Base-by-base conservation (phyloP, 2,329 filamentous ascomycete genomes). In the Monosporascus sp. region DNA sequence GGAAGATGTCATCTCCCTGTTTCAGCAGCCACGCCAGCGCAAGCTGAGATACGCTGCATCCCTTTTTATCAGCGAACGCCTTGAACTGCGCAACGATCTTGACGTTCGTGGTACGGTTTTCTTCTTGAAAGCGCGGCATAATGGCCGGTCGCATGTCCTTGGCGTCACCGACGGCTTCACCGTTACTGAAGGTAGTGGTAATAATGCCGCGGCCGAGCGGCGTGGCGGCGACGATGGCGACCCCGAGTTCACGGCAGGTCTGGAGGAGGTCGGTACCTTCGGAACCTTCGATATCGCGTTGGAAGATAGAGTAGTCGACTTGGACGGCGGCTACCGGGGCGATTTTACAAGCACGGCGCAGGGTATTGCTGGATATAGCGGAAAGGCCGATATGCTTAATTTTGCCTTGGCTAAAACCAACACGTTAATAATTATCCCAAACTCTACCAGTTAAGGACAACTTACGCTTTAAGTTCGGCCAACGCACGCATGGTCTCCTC, bases 11-110 rank as follows among this genome's bases (percentile, higher is more conserved):
- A 7, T 71, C 66, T 2, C 77, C 78, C 54, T 80, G 76, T 22
- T 71, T 68, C 47, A 75, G 64, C 38, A 83, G 66, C 82, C 82
- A 86, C 2, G 77, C 78, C 27, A 86, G 62, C 1, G 78, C 79
- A 22, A 85, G 68, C 68, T 85, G 81, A 1, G 72, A 70, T 1
- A 74, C 57, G 0, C 78, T 80, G 52, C 71, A 74, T 0, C 72
- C 72, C 60, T 70, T 68, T 24, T 53, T 44, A 27, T 58, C 55
- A 3, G 67, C 66, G 3, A 70, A 19, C 22, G 61, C 54, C 51
- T 61, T 52, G 49, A 71, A 54, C 50, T 58, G 48, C 19, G 63
- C 58, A 5, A 68, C 66, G 26, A 68, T 48, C 52, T 61, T 49
- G 46, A 72, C 56, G 60, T 85, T 84, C 59, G 74, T 73, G 41